These are phyloP conservation scores for Perkinsus chesapeaki DNA, from an alignment of 169 alveolate genomes.

Conservation along the genomic window DNA sequence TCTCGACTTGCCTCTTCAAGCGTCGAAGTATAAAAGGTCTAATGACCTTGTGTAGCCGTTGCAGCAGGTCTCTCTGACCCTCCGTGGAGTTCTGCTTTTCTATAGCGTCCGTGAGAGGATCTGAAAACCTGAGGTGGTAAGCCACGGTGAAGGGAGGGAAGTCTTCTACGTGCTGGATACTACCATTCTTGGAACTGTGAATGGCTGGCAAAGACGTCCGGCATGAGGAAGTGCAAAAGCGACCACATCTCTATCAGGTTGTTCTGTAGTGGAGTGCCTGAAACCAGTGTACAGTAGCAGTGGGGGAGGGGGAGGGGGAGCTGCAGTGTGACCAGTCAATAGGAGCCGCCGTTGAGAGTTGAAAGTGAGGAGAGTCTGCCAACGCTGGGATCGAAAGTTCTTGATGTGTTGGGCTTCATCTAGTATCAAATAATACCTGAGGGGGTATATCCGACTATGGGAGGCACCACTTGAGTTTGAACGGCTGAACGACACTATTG, in stretches of 20 bases:
- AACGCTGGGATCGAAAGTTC: constrained; percentile 92
- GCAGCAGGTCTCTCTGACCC: constrained; percentile 43
- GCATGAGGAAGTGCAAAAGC: constrained; percentile 95
- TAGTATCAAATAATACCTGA: constrained; percentile 74
- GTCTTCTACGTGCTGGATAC: background rate
- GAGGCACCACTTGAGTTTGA: too few species aligned
- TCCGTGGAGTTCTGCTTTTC: constrained; percentile 54
- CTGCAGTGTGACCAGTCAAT: constrained; percentile 85
- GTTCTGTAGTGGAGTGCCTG: constrained; percentile 99
- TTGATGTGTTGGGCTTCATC: constrained; percentile 99
- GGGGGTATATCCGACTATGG: background rate
- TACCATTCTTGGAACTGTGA: constrained; percentile 90
- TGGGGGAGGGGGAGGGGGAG: constrained; percentile 90
- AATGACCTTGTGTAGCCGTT: constrained; percentile 86
- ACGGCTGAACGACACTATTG: too few species aligned
- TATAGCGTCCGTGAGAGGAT: constrained; percentile 85
- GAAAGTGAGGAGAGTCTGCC: constrained; percentile 94
- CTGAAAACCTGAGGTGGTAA: constrained; percentile 50
- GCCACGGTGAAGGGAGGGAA: background rate
- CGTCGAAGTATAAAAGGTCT: constrained; percentile 95
- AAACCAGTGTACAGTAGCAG: constrained; percentile 83
- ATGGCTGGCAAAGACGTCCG: constrained; percentile 86
- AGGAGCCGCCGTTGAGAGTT: constrained; percentile 89
- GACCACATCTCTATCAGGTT: constrained; percentile 98
- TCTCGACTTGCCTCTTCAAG: constrained; percentile 96